Evolutionary conservation across 2,329 filamentous ascomycete species (phyloP).

Genomic region (Trichoderma sp.): DNA sequence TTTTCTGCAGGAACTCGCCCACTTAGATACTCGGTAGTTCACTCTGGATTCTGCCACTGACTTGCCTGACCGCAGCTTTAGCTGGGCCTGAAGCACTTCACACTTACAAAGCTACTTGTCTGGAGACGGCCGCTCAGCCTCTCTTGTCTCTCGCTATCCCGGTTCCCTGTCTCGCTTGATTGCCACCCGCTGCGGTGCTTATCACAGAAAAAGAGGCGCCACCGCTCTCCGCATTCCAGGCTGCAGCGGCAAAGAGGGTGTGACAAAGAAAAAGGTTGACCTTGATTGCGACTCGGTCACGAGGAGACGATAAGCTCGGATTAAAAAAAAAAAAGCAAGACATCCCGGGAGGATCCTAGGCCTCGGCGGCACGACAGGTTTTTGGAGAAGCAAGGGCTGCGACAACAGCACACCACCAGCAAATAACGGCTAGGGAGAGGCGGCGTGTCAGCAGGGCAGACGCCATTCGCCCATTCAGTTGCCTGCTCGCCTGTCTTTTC

Average conservation of each 20-base stretch:
- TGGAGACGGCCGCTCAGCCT: not conserved
- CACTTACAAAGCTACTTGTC: not conserved
- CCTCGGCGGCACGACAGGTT: conserved; percentile 10
- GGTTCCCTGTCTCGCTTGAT: not conserved
- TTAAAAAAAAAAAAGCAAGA: conserved; percentile 7
- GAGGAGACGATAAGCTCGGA: conserved; percentile 16
- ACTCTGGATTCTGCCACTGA: not conserved
- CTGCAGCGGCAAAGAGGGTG: conserved; percentile 13
- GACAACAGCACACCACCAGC: conserved; percentile 2
- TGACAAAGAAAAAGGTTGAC: not conserved
- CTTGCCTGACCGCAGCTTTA: conserved; percentile 8
- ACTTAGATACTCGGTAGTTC: not conserved
- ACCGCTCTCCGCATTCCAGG: conserved; percentile 21
- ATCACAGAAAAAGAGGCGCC: not conserved
- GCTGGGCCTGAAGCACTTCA: not conserved
- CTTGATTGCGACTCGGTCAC: conserved; percentile 14
- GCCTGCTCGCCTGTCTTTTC: not conserved
- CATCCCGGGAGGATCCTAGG: not conserved
- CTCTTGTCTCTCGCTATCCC: not conserved
- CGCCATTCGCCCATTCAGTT: not conserved
- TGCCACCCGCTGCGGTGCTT: not conserved
- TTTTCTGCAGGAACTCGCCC: conserved; percentile 17
- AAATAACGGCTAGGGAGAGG: not conserved
- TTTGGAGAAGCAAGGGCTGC: not conserved
- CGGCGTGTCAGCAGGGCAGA: conserved; percentile 19